Percentiles rank a stretch among this genome's conserved stretches.
Conservation (phyloP, 495 filamentous ascomycete species). For the Tuber aestivum region DNA sequence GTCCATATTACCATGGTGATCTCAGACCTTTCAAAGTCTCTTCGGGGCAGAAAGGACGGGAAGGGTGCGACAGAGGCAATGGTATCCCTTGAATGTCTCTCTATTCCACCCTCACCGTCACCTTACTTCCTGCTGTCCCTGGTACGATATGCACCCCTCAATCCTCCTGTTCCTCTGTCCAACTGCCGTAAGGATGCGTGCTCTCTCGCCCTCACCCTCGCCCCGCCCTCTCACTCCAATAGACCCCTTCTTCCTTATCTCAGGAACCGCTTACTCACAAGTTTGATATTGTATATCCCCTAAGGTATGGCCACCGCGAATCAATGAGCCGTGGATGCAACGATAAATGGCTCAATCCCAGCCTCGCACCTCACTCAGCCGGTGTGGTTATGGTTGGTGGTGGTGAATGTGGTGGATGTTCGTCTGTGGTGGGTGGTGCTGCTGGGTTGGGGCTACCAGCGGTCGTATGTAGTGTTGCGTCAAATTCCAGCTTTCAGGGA, state of each 20-base stretch:
- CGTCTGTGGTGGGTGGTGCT: constrained; percentile 12
- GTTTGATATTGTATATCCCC: constrained; percentile 21
- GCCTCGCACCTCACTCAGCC: constrained; percentile 31
- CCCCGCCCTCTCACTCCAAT: neutral
- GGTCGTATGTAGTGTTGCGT: neutral
- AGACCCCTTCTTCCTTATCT: constrained; percentile 15
- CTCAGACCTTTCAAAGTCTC: neutral
- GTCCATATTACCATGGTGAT: constrained; percentile 1
- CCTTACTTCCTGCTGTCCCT: neutral
- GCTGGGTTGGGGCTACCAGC: neutral
- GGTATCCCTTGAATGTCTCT: neutral
- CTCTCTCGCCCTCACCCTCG: neutral
- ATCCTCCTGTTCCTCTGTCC: neutral
- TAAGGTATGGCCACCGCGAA: constrained; percentile 21
- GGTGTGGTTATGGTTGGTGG: constrained; percentile 13
- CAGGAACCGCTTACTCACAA: constrained; percentile 21
- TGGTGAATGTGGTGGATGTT: constrained; percentile 13
- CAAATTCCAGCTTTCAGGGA: neutral
- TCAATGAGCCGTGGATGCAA: constrained; percentile 36
- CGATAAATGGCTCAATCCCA: constrained; percentile 34
- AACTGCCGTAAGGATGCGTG: neutral
- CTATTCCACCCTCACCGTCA: neutral
- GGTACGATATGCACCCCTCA: neutral
- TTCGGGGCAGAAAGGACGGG: neutral
- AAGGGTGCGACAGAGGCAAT: neutral